Evolutionary conservation across 2,329 filamentous ascomycete species (phyloP).

Genomic region (Teratosphaeria pseudoeucalypti): DNA sequence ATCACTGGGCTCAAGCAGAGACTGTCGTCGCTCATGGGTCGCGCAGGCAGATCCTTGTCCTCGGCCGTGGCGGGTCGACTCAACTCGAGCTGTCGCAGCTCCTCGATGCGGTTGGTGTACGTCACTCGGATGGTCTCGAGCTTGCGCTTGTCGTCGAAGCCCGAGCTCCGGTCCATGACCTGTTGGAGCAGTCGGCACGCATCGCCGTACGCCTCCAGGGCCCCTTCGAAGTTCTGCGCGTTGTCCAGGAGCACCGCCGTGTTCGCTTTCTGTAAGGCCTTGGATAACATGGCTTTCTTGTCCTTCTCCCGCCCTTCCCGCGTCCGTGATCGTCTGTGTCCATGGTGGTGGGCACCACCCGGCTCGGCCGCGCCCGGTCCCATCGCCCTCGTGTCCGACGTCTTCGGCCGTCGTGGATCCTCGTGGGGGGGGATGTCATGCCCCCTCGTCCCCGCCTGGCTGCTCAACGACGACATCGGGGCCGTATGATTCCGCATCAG

Average conservation of each 20-base stretch:
- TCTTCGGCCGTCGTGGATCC: constrained; percentile 3
- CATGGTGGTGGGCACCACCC: background rate
- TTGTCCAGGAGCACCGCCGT: constrained; percentile 93
- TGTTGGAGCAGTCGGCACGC: constrained; percentile 80
- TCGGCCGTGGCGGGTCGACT: constrained; percentile 32
- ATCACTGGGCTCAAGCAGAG: constrained; percentile 18
- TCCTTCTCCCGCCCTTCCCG: constrained; percentile 38
- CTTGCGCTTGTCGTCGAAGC: constrained; percentile 79
- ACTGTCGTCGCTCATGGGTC: constrained; percentile 54
- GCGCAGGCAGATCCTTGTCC: constrained; percentile 67
- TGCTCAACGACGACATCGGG: constrained; percentile 11
- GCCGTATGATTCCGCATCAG: constrained; percentile 16
- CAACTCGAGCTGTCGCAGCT: constrained; percentile 62
- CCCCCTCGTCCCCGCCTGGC: constrained; percentile 5
- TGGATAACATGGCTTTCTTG: constrained; percentile 93
- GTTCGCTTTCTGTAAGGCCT: constrained; percentile 88
- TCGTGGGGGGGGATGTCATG: constrained; percentile 5
- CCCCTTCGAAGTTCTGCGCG: constrained; percentile 86
- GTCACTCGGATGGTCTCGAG: constrained; percentile 86
- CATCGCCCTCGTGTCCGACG: constrained; percentile 2
- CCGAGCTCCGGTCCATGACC: constrained; percentile 74
- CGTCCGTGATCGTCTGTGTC: constrained; percentile 15
- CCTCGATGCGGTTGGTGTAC: constrained; percentile 80
- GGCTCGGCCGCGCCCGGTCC: background rate
- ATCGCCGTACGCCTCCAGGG: constrained; percentile 80